phyloP scores from a whole-genome alignment of 2,329 filamentous ascomycete genomes.

The Aspergillus terreus region DNA sequence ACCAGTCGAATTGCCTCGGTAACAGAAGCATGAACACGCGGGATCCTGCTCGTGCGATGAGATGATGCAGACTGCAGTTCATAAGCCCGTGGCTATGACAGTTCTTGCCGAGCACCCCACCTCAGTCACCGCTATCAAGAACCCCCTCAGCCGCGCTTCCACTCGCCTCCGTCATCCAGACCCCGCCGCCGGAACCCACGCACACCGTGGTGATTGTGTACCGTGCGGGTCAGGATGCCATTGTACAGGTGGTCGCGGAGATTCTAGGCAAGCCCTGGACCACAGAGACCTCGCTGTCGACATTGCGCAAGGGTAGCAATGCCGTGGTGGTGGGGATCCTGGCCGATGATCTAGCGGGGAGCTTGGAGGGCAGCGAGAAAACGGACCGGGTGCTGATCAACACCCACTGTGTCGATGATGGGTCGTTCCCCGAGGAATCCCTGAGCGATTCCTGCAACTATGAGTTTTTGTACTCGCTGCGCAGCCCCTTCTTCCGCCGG shows the following conservation, averaged over 20 bases:
- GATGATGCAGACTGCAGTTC: constrained; percentile 33
- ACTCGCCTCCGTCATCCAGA: constrained; percentile 6
- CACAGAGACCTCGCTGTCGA: constrained; percentile 55
- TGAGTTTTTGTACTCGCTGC: constrained; percentile 76
- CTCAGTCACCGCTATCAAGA: constrained; percentile 20
- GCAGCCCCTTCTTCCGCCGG: constrained; percentile 64
- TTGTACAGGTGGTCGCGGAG: constrained; percentile 72
- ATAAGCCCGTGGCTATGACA: constrained; percentile 31
- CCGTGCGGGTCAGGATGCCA: constrained; percentile 66
- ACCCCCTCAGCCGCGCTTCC: constrained; percentile 10
- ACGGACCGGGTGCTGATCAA: constrained; percentile 66
- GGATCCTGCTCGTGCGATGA: constrained; percentile 22
- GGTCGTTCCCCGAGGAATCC: constrained; percentile 63
- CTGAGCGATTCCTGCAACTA: constrained; percentile 73
- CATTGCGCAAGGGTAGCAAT: constrained; percentile 53
- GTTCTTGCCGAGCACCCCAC: constrained; percentile 23
- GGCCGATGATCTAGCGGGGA: constrained; percentile 53
- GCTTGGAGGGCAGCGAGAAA: constrained; percentile 57
- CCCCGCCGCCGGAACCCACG: constrained; percentile 13
- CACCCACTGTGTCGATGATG: constrained; percentile 69
- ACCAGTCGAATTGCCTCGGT: constrained; percentile 6
- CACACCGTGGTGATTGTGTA: constrained; percentile 61
- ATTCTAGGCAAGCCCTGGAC: constrained; percentile 71
- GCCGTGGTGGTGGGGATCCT: constrained; percentile 65
- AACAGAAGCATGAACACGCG: constrained; percentile 25